Base-by-base conservation (phyloP, 2,329 filamentous ascomycete species). In the Apiospora marii region DNA sequence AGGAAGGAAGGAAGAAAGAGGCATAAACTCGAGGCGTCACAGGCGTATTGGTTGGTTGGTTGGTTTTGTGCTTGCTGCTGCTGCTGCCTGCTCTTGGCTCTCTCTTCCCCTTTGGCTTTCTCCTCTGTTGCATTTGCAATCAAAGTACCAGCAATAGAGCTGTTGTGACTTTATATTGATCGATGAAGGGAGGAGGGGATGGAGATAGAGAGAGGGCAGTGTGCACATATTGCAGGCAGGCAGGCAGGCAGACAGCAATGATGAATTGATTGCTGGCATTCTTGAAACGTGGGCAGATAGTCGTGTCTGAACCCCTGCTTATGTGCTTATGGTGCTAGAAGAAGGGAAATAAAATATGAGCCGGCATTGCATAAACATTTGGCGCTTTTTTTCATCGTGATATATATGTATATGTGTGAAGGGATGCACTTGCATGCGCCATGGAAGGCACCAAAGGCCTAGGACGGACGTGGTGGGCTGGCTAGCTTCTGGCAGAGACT, bases 1-100 rank as follows among this genome's bases (percentile, higher is more conserved):
- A 7, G 34, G 53, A 53, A 61, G 14, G 53, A 37, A 37, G 53
- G 30, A 37, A 34, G 58, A 24, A 64, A 64, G 58, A 64, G 58
- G 58, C 58, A 41, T 64, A 64, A 64, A 64, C 58, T 64, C 58
- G 41, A 8, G 58, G 58, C 58, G 58, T 64, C 58, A 64, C 58
- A 24, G 58, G 58, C 34, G 58, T 64, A 64, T 64, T 30, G 53
- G 22, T 58, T 51, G 49, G 49, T 53, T 53, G 14, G 46, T 22
- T 61, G 27, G 27, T 30, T 10, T 37, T 4, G 22, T 24, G 37
- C 30, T 58, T 34, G 51, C 24, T 58, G 24, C 30, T 24, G 58
- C 34, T 14, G 30, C 24, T 24, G 30, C 34, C 34, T 64, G 16
- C 6, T 30, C 14, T 16, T 53, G 24, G 13, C 24, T 27, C 13